phyloP scores from a whole-genome alignment of 768 basidiomycete species.

The Hypsizygus marmoreus region DNA sequence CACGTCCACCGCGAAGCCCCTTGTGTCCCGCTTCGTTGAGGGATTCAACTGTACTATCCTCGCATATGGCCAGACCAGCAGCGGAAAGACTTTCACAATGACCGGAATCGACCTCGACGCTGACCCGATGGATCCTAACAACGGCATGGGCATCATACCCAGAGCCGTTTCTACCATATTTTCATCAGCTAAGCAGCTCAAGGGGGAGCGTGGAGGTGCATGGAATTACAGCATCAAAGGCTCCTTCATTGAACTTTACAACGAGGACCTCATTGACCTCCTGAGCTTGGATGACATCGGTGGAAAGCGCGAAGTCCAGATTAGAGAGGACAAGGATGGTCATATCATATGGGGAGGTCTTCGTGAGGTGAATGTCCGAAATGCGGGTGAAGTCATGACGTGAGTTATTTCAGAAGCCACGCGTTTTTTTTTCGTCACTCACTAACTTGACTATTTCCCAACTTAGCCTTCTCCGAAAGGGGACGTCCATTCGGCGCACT shows the following conservation, averaged over 20 bases:
- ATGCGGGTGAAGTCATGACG: conserved; percentile 89
- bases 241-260: conserved; percentile 97
- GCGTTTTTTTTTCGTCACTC: conserved; percentile 5
- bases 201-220: conserved; percentile 68
- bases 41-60: conserved; percentile 98
- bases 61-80: conserved; percentile 97
- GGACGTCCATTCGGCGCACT: conserved; percentile 88
- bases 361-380: conserved; percentile 87
- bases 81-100: conserved; percentile 98
- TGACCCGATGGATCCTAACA: conserved; percentile 79
- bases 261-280: conserved; percentile 97
- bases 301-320: conserved; percentile 85
- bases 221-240: conserved; percentile 86
- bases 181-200: conserved; percentile 70
- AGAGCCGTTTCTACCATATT: conserved; percentile 92
- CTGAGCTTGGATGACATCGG: conserved; percentile 73
- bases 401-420: conserved; percentile 43
- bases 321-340: conserved; percentile 96
- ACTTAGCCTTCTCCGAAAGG: conserved; percentile 86
- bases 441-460: conserved; percentile 12
- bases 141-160: conserved; percentile 94
- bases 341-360: conserved; percentile 97
- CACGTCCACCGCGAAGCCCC: conserved; percentile 79
- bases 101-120: conserved; percentile 91
- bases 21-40: conserved; percentile 84